Evolutionary conservation across 2,329 filamentous ascomycete species (phyloP), one percentile per base, ranked within the genome.

Genomic region (Aspergillus fijiensis): DNA sequence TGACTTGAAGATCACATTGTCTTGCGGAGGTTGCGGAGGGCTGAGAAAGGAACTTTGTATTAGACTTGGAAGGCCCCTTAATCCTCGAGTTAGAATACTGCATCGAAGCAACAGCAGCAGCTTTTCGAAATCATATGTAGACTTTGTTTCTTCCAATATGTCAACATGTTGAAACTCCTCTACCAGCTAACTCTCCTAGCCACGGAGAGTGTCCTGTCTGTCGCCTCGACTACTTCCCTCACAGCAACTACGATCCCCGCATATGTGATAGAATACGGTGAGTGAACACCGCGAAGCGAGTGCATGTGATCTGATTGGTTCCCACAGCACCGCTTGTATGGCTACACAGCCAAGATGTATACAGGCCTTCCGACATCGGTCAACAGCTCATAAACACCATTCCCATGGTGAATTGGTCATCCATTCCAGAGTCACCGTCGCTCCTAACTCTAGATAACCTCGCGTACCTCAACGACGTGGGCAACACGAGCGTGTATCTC

Each of bases 311-410:
- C 61, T 64, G 35, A 68, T 25, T 7, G 5, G 14, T 5, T 3
- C 2, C 14, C 11, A 35, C 53, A 84, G 82, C 82, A 35, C 82
- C 82, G 7, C 62, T 84, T 4, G 75, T 83, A 35, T 84, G 80
- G 75, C 75, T 84, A 9, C 77, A 83, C 62, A 77, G 76, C 27
- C 62, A 75, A 61, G 82, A 85, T 61, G 64, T 70, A 29, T 84
- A 82, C 65, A 77, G 79, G 51, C 82, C 82, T 5, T 81, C 80
- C 48, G 80, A 82, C 61, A 77, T 84, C 27, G 72, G 70, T 35
- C 72, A 75, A 11, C 81, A 83, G 60, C 64, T 84, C 11, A 66
- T 71, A 31, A 76, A 84, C 65, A 82, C 80, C 6, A 73, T 72
- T 45, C 81, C 82, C 3, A 64, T 76, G 57, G 70, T 82, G 21